phyloP scores from a whole-genome alignment of 179 eudicot species.

The Spinacia oleracea region DNA sequence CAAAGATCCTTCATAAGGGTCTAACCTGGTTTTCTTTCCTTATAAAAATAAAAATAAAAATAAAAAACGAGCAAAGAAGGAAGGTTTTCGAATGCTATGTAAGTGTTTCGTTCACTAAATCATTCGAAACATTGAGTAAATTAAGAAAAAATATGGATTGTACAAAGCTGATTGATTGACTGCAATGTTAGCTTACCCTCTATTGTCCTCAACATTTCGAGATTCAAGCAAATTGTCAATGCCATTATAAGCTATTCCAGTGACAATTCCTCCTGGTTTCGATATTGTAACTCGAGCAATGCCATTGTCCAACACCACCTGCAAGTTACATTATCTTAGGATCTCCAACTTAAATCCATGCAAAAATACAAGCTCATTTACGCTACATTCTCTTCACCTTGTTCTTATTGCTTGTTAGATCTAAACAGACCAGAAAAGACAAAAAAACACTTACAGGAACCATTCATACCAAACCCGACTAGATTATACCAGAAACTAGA shows the following conservation, averaged over 20 bases:
- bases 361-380: background rate
- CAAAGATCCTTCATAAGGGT: no score
- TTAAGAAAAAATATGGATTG: background rate
- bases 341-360: background rate
- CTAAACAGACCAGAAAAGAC: no score
- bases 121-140: background rate
- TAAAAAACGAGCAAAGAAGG: background rate
- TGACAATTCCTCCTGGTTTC: conserved; percentile 50
- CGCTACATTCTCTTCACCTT: no score
- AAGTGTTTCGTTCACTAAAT: background rate
- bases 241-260: conserved; percentile 47
- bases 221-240: conserved; percentile 46
- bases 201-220: conserved; percentile 40
- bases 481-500: no score
- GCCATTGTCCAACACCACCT: conserved; percentile 50
- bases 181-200: conserved; percentile 42
- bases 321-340: background rate
- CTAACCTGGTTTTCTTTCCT: no score
- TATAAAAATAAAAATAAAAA: no score
- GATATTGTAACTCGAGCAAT: conserved; percentile 39
- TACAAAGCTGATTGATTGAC: background rate
- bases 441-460: no score
- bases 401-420: no score
- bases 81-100: background rate
- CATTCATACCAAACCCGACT: no score